Base-by-base conservation (phyloP, 148 eudicot genomes). In the Arctostaphylos glauca region DNA sequence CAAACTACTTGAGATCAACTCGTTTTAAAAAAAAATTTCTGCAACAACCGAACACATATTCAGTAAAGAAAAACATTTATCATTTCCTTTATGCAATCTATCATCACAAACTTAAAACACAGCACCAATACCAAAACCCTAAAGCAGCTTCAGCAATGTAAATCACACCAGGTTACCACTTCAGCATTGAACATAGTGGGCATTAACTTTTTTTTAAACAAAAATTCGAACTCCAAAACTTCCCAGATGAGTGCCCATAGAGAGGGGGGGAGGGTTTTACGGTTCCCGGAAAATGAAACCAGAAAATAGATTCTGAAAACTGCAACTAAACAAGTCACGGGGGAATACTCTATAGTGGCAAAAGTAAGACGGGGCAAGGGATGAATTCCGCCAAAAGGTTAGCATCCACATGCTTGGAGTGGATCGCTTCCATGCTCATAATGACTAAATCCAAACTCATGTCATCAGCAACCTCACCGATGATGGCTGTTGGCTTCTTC, bases 391-490 rank as follows among this genome's bases (percentile, higher is more conserved):
- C 99, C 49, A 96, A 83, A 54, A 96, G 91, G 85, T 96, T 96
- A 50, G 99, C 99, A 84, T 96, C 99, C 2, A 96, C 91, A 55
- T 94, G 97, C 90, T 94, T 96, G 68, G 99, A 96, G 84, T 96
- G 99, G 79, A 96, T 92, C 59, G 99, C 98, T 85, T 96, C 99
- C 99, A 96, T 96, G 90, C 99, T 96, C 89, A 96, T 81, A n/a
- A 96, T 87, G 66, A 96, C 99, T 74, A 96, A 84, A 86, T 96
- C 99, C 89, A 94, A 85, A 80, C 87, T 92, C 89, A 96, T 81
- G 52, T 96, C 99, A 84, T 96, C 99, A 4, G 99, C 99, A 64
- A 94, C 90, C 85, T 93, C 94, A 41, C 95, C 92, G 41, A 92
- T 94, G 49, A 94, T 90, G 66, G 98, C 98, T 52, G 98, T 94